phyloP scores from a whole-genome alignment of 805 yeast genomes.

The Saturnispora bothae region DNA sequence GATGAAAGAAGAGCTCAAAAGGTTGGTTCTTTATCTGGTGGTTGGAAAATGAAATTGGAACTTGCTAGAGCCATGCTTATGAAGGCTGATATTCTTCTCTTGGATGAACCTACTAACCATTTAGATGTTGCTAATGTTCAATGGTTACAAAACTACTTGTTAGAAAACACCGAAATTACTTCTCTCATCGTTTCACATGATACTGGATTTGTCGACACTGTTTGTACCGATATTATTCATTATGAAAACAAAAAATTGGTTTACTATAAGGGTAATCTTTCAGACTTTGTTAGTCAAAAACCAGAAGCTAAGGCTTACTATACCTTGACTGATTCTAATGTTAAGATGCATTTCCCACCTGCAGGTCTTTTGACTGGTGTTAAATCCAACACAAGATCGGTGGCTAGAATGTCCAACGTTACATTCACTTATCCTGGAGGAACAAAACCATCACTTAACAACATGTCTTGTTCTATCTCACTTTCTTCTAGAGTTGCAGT shows the following conservation, averaged over 20 bases:
- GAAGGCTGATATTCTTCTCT: slow-evolving; percentile 88
- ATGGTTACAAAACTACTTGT: slow-evolving; percentile 87
- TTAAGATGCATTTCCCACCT: slow-evolving; percentile 96
- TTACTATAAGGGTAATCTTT: slow-evolving; percentile 91
- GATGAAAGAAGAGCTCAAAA: slow-evolving; percentile 82
- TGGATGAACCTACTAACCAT: slow-evolving; percentile 98
- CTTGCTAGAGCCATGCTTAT: slow-evolving; percentile 97
- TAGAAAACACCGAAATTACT: slow-evolving; percentile 76
- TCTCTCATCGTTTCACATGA: slow-evolving; percentile 96
- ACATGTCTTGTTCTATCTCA: slow-evolving; percentile 85
- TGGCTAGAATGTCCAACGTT: slow-evolving; percentile 60
- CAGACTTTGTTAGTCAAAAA: slow-evolving; percentile 80
- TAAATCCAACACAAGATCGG: slow-evolving; percentile 87
- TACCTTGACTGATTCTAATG: slow-evolving; percentile 84
- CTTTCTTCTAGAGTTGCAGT: slow-evolving; percentile 95
- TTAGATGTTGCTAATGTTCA: slow-evolving; percentile 88
- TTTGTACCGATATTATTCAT: slow-evolving; percentile 93
- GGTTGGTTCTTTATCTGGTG: slow-evolving; percentile 94
- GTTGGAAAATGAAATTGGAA: slow-evolving; percentile 99
- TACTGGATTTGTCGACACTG: slow-evolving; percentile 90
- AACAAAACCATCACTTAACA: slow-evolving; percentile 62
- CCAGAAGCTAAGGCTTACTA: slow-evolving; percentile 97
- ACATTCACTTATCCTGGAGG: slow-evolving; percentile 89
- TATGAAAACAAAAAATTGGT: slow-evolving; percentile 92
- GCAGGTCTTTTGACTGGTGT: slow-evolving; percentile 98